Base-by-base conservation (phyloP, 768 basidiomycete genomes). In the Psilocybe sp. region DNA sequence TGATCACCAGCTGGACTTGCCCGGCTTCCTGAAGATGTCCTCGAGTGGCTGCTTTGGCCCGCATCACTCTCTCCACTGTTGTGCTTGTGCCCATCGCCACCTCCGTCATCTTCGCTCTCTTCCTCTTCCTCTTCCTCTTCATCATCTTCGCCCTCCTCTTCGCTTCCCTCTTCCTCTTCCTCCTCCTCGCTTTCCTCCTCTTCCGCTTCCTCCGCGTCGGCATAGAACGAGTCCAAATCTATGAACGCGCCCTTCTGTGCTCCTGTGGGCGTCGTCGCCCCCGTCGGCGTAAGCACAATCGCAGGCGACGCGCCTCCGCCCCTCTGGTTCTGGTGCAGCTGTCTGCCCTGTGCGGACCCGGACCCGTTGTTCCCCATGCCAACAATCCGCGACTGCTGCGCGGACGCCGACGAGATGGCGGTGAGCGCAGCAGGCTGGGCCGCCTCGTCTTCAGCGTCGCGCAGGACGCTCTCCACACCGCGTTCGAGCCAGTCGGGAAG, bases 401-500 rank as follows among this genome's bases (percentile, higher is more conserved):
- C 3, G 7, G 23, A 28, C 23, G 55, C 60, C 41, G 63, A 79
- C 56, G 73, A 74, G 39, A 79, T 67, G 1, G 77, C 74, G 32
- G 69, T 64, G 4, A 69, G 60, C 14, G 60, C 66, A 36, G 65
- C 61, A 7, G 60, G 62, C 16, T 69, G 64, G 31, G 66, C 60
- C 1, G 56, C 56, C 49, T 87, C 86, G 9, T 86, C 84, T 40
- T 77, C 79, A 15, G 70, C 73, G 52, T 92, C 87, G 50, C 95
- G 79, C 49, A 98, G 67, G 0, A 79, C 74, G 1, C 89, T 70
- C 56, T 93, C 90, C 4, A 90, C 90, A 0, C 92, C 93, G 47
- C 81, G 75, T 64, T 95, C 92, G 5, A 89, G 75, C 95, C 95
- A 97, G 58, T 92, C 91, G 0, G 92, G 90, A 0, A 96, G 49